Conservation (phyloP, 352 stramenopile genomes). For the Pythium guiyangense region DNA sequence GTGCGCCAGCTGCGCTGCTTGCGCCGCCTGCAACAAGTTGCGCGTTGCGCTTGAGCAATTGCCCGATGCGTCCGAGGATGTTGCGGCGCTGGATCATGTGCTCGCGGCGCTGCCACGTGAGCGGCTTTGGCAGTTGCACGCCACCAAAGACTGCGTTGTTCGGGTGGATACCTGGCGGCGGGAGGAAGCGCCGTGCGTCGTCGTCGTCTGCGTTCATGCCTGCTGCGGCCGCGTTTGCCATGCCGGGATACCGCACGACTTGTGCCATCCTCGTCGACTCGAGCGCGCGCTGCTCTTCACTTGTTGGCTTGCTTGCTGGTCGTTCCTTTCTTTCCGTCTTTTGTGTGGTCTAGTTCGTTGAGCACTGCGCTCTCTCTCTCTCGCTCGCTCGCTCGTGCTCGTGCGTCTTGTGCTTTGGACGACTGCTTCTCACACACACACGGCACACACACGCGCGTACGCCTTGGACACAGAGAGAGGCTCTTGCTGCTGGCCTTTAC, state of each 20-base stretch:
- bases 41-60: slow-evolving; percentile 57
- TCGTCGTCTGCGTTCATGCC: slow-evolving; percentile 3
- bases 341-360: background rate
- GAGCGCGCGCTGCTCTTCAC: too few species aligned
- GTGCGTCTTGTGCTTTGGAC: too few species aligned
- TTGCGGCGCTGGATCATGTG: slow-evolving; percentile 62
- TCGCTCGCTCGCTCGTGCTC: too few species aligned
- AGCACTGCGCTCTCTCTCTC: too few species aligned
- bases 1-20: too few species aligned
- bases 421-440: too few species aligned
- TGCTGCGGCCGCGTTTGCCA: background rate
- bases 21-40: slow-evolving; percentile 20
- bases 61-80: slow-evolving; percentile 62
- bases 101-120: slow-evolving; percentile 79
- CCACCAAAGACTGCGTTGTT: slow-evolving; percentile 75
- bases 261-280: slow-evolving; percentile 7
- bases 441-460: too few species aligned
- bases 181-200: slow-evolving; percentile 26
- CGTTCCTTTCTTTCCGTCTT: background rate
- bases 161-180: slow-evolving; percentile 55
- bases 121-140: slow-evolving; percentile 59
- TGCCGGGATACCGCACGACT: slow-evolving; percentile 9
- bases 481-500: too few species aligned
- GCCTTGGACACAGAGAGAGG: too few species aligned
- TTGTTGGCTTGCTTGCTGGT: background rate